These are phyloP conservation scores for Suillus spraguei DNA, from an alignment of 768 basidiomycete genomes.

Conservation along the genomic window DNA sequence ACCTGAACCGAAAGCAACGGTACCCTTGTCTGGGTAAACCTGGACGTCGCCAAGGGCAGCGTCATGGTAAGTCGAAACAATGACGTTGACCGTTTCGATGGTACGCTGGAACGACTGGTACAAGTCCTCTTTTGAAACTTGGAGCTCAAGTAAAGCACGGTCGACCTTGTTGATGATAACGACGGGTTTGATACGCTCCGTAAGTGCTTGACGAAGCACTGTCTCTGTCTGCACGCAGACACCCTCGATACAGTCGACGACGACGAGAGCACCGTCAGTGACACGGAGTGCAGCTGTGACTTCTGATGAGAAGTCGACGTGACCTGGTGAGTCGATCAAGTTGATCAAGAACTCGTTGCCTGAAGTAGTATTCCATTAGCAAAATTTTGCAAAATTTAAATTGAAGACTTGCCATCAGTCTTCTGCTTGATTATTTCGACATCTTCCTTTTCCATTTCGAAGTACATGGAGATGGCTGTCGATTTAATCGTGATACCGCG, in stretches of 20 bases:
- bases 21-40: slow-evolving; percentile 98
- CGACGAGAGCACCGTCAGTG: slow-evolving; percentile 98
- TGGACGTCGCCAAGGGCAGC: slow-evolving; percentile 94
- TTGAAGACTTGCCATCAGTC: slow-evolving; percentile 68
- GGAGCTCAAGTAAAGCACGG: slow-evolving; percentile 97
- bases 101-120: slow-evolving; percentile 98
- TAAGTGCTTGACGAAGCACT: slow-evolving; percentile 94
- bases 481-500: slow-evolving; percentile 99
- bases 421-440: slow-evolving; percentile 87
- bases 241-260: slow-evolving; percentile 99
- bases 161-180: slow-evolving; percentile 99
- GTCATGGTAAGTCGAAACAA: slow-evolving; percentile 97
- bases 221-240: slow-evolving; percentile 99
- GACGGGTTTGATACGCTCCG: slow-evolving; percentile 99
- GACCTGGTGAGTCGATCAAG: slow-evolving; percentile 98
- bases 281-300: slow-evolving; percentile 99
- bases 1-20: slow-evolving; percentile 98
- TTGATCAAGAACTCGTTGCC: slow-evolving; percentile 99
- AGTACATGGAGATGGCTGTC: slow-evolving; percentile 99
- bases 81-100: slow-evolving; percentile 97
- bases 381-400: slow-evolving; percentile 14
- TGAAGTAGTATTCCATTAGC: slow-evolving; percentile 26
- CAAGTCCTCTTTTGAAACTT: slow-evolving; percentile 94
- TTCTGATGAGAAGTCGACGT: slow-evolving; percentile 99
- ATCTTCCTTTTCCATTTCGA: slow-evolving; percentile 92